Percentiles rank a stretch among this genome's conserved stretches.
Evolutionary conservation across 192 early-diverging fungal genomes (phyloP).

Genomic region (Coemansia sp.): DNA sequence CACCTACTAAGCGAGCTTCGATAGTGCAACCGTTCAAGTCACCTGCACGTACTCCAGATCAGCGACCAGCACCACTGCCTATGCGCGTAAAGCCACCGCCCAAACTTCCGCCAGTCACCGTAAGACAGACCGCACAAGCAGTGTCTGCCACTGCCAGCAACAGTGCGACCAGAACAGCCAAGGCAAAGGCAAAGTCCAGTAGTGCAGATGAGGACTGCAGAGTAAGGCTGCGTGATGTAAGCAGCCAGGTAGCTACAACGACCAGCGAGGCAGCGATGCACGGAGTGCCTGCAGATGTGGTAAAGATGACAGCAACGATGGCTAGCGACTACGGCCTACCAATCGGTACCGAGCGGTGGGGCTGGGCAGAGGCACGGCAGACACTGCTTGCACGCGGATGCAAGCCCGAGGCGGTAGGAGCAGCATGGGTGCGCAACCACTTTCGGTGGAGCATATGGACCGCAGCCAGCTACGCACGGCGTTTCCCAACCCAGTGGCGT

Average conservation of each 20-base stretch:
- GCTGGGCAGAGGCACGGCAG: slow-evolving; percentile 24
- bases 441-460: slow-evolving; percentile 43
- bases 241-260: background rate
- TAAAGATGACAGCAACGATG: slow-evolving; percentile 14
- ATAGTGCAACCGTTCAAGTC: slow-evolving; percentile 14
- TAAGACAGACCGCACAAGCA: background rate
- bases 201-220: too few species aligned
- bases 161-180: too few species aligned
- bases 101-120: slow-evolving; percentile 18
- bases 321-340: slow-evolving; percentile 11
- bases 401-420: slow-evolving; percentile 1
- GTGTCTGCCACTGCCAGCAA: too few species aligned
- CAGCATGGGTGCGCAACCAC: slow-evolving; percentile 37
- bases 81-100: slow-evolving; percentile 7
- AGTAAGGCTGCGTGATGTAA: background rate
- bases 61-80: background rate
- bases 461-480: slow-evolving; percentile 27
- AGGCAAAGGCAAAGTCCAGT: too few species aligned
- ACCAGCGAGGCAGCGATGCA: background rate
- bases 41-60: slow-evolving; percentile 8
- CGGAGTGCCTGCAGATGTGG: slow-evolving; percentile 10
- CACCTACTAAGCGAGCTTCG: slow-evolving; percentile 33
- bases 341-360: slow-evolving; percentile 16
- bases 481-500: slow-evolving; percentile 21
- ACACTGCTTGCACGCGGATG: slow-evolving; percentile 23